These are phyloP conservation scores for Acmispon strigosus DNA, from an alignment of 306 rosid genomes.

Conservation along the genomic window DNA sequence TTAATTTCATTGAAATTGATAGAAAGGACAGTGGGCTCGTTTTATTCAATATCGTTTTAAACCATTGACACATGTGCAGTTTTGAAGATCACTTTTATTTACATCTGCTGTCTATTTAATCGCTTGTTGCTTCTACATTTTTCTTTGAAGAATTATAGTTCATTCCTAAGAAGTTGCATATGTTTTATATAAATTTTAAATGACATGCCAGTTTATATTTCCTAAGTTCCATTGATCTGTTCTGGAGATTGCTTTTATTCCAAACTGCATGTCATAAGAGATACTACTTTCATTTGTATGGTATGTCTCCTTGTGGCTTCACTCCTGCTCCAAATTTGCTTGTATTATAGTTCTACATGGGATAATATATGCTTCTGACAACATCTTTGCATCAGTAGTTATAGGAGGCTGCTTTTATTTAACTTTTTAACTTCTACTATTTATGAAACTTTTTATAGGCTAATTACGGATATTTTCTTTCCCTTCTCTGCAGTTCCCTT, in stretches of 20 bases:
- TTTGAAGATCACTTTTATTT: not conserved
- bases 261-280: not conserved
- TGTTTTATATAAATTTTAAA: not conserved
- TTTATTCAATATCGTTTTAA: too few species aligned
- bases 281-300: not conserved
- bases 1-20: not conserved
- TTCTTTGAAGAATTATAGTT: not conserved
- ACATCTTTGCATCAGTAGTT: not conserved
- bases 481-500: too few species aligned
- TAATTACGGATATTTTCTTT: too few species aligned
- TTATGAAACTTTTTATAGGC: too few species aligned
- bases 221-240: not conserved
- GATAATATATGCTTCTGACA: not conserved
- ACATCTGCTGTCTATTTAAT: not conserved
- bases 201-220: not conserved
- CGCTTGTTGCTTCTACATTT: not conserved
- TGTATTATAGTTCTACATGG: not conserved
- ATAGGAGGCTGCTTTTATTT: not conserved
- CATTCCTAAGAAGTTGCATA: not conserved
- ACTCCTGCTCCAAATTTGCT: not conserved
- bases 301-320: not conserved
- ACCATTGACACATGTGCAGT: too few species aligned
- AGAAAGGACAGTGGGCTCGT: not conserved
- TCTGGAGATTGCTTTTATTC: not conserved
- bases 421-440: too few species aligned